A percentile compares a stretch with the other conserved stretches of the same genome.
Conservation (phyloP, 2,329 filamentous ascomycete species). For the Colletotrichum sp. region DNA sequence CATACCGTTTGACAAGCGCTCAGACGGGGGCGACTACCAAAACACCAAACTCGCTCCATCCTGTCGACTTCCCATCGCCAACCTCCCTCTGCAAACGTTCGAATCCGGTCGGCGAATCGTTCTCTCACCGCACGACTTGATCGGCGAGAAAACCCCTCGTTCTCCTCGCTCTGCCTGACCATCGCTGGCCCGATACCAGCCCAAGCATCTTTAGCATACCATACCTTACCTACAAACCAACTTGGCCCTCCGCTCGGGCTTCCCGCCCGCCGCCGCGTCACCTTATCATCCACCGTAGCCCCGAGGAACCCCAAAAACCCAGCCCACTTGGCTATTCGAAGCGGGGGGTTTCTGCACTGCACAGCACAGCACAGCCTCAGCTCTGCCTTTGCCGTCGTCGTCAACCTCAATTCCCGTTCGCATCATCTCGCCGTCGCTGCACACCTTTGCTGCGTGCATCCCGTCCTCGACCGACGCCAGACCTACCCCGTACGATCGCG, state of each 20-base stretch:
- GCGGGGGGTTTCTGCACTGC: slow-evolving; percentile 23
- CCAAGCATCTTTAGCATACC: not conserved
- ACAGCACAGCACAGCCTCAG: slow-evolving; percentile 25
- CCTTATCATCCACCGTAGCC: slow-evolving; percentile 19
- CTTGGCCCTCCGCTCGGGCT: slow-evolving; percentile 7
- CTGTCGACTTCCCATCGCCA: slow-evolving; percentile 8
- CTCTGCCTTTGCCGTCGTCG: slow-evolving; percentile 23
- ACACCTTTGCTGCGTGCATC: not conserved
- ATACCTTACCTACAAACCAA: not conserved
- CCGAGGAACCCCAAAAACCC: slow-evolving; percentile 18
- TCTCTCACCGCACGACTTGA: not conserved
- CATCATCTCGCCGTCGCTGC: slow-evolving; percentile 4
- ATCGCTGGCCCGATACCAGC: slow-evolving; percentile 11
- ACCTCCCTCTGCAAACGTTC: not conserved
- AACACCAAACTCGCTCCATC: slow-evolving; percentile 14
- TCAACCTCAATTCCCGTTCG: slow-evolving; percentile 14
- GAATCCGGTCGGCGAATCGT: not conserved
- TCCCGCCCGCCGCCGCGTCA: slow-evolving; percentile 23
- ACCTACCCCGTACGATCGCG: not conserved
- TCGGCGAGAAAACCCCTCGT: not conserved
- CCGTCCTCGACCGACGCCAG: not conserved
- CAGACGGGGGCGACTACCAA: slow-evolving; percentile 19
- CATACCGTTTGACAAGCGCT: slow-evolving; percentile 22
- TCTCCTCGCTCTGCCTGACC: not conserved
- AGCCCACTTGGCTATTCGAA: slow-evolving; percentile 24